These are phyloP conservation scores for Coemansia sp. DNA, from an alignment of 192 early-diverging fungal species.

Conservation along the genomic window DNA sequence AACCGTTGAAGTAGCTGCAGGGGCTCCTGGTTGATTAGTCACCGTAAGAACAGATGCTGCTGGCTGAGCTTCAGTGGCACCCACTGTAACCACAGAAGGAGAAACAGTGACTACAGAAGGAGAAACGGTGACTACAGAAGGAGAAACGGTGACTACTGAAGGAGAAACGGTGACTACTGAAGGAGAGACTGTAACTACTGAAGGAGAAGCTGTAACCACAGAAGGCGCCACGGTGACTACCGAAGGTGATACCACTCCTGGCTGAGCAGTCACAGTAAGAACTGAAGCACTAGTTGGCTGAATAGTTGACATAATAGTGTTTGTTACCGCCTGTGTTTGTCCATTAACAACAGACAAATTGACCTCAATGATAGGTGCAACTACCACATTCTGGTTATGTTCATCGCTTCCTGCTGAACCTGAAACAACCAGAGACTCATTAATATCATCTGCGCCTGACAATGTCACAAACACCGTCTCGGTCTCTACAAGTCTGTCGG, in stretches of 20 bases:
- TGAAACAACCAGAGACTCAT: neutral
- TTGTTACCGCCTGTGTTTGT: neutral
- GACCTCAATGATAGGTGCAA: slow-evolving; percentile 4
- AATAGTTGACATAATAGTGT: slow-evolving; percentile 1
- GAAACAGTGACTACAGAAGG: too few species aligned
- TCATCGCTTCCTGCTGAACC: neutral
- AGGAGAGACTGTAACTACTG: slow-evolving; percentile 4
- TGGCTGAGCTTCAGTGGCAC: neutral
- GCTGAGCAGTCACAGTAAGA: neutral
- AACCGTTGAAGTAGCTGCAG: neutral
- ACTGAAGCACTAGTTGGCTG: neutral
- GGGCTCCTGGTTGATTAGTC: slow-evolving; percentile 1
- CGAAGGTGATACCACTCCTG: neutral
- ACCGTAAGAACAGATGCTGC: slow-evolving; percentile 1
- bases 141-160: neutral
- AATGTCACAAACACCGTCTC: slow-evolving; percentile 13
- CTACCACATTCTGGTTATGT: neutral
- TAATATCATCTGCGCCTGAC: neutral
- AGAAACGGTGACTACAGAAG: neutral
- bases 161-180: neutral
- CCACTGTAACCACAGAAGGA: too few species aligned
- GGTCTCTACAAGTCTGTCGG: neutral
- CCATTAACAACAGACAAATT: neutral
- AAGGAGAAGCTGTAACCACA: neutral
- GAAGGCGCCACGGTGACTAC: neutral